phyloP scores from a whole-genome alignment of 345 rosid genomes.

The Syzygium aromaticum region DNA sequence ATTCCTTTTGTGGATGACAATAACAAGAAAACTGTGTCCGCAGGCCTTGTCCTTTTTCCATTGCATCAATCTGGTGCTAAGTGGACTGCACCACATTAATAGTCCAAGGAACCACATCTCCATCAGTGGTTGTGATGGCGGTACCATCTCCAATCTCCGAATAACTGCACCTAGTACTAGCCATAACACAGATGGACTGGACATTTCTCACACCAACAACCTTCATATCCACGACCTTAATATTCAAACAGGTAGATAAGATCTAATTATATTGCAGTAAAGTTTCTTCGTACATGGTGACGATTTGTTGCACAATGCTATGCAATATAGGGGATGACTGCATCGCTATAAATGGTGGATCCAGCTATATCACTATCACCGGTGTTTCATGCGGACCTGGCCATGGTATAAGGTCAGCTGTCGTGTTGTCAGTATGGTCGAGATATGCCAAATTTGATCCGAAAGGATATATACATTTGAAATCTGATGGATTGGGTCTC shows the following conservation, averaged over 20 bases:
- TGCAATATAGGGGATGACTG: constrained; percentile 43
- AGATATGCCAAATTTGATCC: background rate
- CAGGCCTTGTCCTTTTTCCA: constrained; percentile 13
- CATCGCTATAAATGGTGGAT: constrained; percentile 23
- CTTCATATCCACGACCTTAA: constrained; percentile 6
- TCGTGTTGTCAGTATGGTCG: background rate
- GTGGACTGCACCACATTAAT: constrained; percentile 12
- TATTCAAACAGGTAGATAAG: constrained; percentile 26
- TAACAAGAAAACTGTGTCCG: background rate
- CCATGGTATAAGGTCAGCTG: constrained; percentile 45
- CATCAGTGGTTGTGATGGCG: background rate
- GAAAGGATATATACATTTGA: background rate
- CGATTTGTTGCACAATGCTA: background rate
- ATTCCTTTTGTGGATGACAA: background rate
- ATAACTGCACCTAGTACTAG: constrained; percentile 26
- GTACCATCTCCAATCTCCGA: constrained; percentile 15
- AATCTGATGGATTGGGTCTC: background rate
- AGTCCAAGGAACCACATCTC: constrained; percentile 22
- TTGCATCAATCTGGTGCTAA: constrained; percentile 14
- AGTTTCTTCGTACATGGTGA: background rate
- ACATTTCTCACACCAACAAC: constrained; percentile 8
- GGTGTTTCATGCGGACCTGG: constrained; percentile 51
- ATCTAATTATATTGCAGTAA: background rate
- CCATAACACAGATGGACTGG: constrained; percentile 49
- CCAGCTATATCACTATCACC: constrained; percentile 18